Evolutionary conservation across 768 basidiomycete species (phyloP).

Genomic region (Auricularia sp.): DNA sequence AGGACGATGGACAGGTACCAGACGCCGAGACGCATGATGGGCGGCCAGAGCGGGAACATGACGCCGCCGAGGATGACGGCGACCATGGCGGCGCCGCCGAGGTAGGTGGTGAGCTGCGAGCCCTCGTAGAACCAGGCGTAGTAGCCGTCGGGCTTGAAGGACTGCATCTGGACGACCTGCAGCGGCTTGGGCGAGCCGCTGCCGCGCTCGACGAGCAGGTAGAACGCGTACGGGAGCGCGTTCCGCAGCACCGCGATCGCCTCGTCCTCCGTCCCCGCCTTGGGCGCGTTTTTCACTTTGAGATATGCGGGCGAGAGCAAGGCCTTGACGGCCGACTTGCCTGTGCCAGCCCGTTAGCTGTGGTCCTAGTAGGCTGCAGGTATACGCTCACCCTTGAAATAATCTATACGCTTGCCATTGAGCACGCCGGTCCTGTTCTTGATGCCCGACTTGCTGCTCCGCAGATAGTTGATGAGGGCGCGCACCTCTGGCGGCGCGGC

Average conservation of each 20-base stretch:
- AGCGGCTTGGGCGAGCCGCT: conserved; percentile 67
- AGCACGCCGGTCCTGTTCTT: conserved; percentile 84
- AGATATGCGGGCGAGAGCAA: conserved; percentile 85
- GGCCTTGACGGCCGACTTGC: conserved; percentile 87
- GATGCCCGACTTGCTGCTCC: conserved; percentile 76
- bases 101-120: conserved; percentile 86
- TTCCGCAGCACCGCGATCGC: conserved; percentile 57
- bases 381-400: conserved; percentile 81
- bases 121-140: conserved; percentile 98
- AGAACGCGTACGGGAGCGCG: conserved; percentile 80
- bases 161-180: conserved; percentile 70
- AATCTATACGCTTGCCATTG: conserved; percentile 91
- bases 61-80: conserved; percentile 88
- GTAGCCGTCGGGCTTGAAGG: conserved; percentile 69
- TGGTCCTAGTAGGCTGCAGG: not conserved
- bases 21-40: conserved; percentile 82
- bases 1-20: conserved; percentile 90
- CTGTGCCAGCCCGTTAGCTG: conserved; percentile 29
- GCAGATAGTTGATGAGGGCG: conserved; percentile 77
- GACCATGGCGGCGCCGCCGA: conserved; percentile 86
- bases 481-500: conserved; percentile 72
- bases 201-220: conserved; percentile 79
- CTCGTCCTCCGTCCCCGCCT: conserved; percentile 64
- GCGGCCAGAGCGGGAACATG: conserved; percentile 99
- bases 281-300: conserved; percentile 72